Evolutionary conservation across 805 yeast species (phyloP), one percentile per base, ranked within the genome.

Genomic region (Dipodascopsis uninucleata): DNA sequence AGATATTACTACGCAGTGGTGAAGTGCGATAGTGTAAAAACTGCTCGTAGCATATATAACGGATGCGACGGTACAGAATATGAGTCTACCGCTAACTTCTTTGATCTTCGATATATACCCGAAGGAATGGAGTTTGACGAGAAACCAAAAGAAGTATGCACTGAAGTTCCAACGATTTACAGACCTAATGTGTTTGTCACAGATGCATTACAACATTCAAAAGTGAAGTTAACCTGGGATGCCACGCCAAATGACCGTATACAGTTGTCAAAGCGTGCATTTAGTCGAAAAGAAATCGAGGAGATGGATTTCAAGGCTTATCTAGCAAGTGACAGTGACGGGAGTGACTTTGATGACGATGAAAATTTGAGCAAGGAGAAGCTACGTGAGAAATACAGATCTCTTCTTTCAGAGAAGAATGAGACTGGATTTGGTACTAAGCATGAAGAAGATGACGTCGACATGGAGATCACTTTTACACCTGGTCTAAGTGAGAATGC

Each of bases 151-250:
- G 97, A 93, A 58, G 61, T 63, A 25, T 86, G 97, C 67, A 67
- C 69, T 18, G 76, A 77, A 51, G 69, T 88, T 6, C 96, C 97
- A 5, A 67, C 79, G 2, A 77, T 76, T 38, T 93, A 93, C 65
- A 81, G 78, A 55, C 98, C 98, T 16, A 71, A 71, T 42, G 71
- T 74, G 7, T 93, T 93, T 64, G 85, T 85, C 24, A 93, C 98
- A 3, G 97, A 86, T 67, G 98, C 98, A 0, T 72, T 93, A 48
- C 96, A 93, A 63, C 96, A 88, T 61, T 89, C 97, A 12, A 93
- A 89, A 60, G 98, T 93, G 39, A 89, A 86, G 64, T 72, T 93
- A 55, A 89, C 97, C 0, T 93, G 98, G 98, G 98, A 93, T 65
- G 97, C 90, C 68, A 94, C 97, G 0, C 97, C 98, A 5, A 82